phyloP scores from a whole-genome alignment of 345 rosid genomes.

The Draba incana region DNA sequence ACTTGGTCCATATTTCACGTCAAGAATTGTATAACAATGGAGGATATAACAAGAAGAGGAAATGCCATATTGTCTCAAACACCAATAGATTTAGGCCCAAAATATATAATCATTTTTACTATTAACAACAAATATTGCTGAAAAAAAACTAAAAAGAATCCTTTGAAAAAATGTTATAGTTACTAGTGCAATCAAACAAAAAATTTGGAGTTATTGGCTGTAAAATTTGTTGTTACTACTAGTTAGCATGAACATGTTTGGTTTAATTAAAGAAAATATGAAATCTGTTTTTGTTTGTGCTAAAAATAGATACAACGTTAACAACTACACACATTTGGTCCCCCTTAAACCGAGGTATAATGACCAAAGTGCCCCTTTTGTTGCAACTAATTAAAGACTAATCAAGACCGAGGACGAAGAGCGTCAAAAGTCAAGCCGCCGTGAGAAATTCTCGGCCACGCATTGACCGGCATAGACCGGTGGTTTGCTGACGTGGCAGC shows the following conservation, averaged over 20 bases:
- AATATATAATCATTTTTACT: too few relatives aligned
- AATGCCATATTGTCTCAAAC: too few relatives aligned
- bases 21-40: too few relatives aligned
- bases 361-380: constrained; percentile 34
- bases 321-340: constrained; percentile 32
- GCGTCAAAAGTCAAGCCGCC: constrained; percentile 50
- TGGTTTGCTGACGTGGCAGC: constrained; percentile 40
- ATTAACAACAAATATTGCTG: too few relatives aligned
- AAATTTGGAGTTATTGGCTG: background rate
- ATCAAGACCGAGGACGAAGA: constrained; percentile 54
- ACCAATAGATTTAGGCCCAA: too few relatives aligned
- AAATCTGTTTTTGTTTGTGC: constrained; percentile 11
- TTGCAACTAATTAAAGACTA: constrained; percentile 18
- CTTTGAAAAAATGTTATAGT: too few relatives aligned
- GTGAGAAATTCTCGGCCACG: constrained; percentile 54
- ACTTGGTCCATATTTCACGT: too few relatives aligned
- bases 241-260: constrained; percentile 22
- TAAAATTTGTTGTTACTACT: constrained; percentile 31
- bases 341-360: constrained; percentile 10
- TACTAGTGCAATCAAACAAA: background rate
- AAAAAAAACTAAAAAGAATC: too few relatives aligned
- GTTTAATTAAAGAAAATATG: constrained; percentile 1
- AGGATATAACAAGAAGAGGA: too few relatives aligned
- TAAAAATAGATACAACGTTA: constrained; percentile 36
- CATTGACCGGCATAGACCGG: constrained; percentile 54